Conservation (phyloP, 2,329 filamentous ascomycete genomes). For the Ceratocystis ficicola region DNA sequence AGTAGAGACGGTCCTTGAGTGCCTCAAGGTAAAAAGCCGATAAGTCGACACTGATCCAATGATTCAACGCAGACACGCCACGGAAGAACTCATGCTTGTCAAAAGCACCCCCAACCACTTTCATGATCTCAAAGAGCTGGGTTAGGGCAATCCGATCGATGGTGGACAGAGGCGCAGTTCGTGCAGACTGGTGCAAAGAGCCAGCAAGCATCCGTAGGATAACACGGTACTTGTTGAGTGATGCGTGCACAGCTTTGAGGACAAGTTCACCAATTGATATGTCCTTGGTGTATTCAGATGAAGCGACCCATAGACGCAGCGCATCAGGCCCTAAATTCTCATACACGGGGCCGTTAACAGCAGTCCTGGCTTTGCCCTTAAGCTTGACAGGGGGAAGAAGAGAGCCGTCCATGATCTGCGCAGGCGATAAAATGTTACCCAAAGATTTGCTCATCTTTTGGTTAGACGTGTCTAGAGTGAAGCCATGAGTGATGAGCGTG, state of each 20-base stretch:
- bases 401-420: slow-evolving; percentile 73
- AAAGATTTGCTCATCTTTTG: slow-evolving; percentile 98
- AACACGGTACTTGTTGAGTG: slow-evolving; percentile 74
- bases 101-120: slow-evolving; percentile 53
- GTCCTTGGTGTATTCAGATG: slow-evolving; percentile 82
- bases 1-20: slow-evolving; percentile 85
- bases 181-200: slow-evolving; percentile 47
- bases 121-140: slow-evolving; percentile 56
- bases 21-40: slow-evolving; percentile 92
- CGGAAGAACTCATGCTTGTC: slow-evolving; percentile 70
- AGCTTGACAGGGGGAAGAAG: slow-evolving; percentile 58
- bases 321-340: slow-evolving; percentile 76
- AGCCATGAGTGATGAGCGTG: slow-evolving; percentile 87
- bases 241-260: slow-evolving; percentile 61
- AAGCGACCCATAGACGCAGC: slow-evolving; percentile 79
- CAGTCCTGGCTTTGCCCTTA: slow-evolving; percentile 38
- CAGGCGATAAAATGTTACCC: slow-evolving; percentile 72
- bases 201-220: slow-evolving; percentile 87
- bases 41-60: slow-evolving; percentile 70
- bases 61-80: slow-evolving; percentile 59
- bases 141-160: slow-evolving; percentile 65
- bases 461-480: slow-evolving; percentile 77
- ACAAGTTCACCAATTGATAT: slow-evolving; percentile 69
- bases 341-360: slow-evolving; percentile 31
- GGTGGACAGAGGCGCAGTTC: slow-evolving; percentile 41